A percentile compares a stretch with the other conserved stretches of the same genome.
phyloP scores from a whole-genome alignment of 2,329 filamentous ascomycete species.

The Diplodia corticola region DNA sequence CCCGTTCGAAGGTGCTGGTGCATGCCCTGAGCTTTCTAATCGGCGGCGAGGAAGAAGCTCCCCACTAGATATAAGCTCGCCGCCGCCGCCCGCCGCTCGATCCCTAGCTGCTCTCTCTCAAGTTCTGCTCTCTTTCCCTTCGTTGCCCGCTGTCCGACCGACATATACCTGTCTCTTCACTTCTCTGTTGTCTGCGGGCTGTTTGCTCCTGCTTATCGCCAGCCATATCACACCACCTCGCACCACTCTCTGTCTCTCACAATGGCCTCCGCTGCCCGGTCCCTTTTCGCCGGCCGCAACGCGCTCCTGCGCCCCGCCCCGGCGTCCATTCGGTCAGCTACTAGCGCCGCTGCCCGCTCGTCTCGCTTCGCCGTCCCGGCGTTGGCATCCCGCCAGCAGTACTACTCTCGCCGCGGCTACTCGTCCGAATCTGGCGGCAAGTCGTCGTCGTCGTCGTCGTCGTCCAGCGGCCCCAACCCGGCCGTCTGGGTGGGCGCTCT shows the following conservation, averaged over 20 bases:
- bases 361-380: slow-evolving; percentile 49
- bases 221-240: slow-evolving; percentile 4
- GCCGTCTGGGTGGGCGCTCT: slow-evolving; percentile 62
- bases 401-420: slow-evolving; percentile 75
- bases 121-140: not conserved
- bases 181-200: slow-evolving; percentile 1
- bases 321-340: slow-evolving; percentile 55
- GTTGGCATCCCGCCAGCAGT: slow-evolving; percentile 61
- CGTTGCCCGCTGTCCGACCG: not conserved
- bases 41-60: slow-evolving; percentile 1
- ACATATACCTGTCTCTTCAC: not conserved
- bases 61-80: slow-evolving; percentile 11
- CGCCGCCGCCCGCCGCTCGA: not conserved
- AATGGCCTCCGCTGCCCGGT: slow-evolving; percentile 22
- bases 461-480: slow-evolving; percentile 48
- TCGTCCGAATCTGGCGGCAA: slow-evolving; percentile 45
- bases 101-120: not conserved
- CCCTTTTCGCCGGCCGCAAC: slow-evolving; percentile 20
- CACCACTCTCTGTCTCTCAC: not conserved
- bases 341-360: slow-evolving; percentile 50
- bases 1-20: not conserved
- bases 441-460: too few species aligned
- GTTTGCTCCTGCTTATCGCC: slow-evolving; percentile 3
- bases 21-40: slow-evolving; percentile 3
- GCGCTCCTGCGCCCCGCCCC: slow-evolving; percentile 41